A percentile compares a stretch with the other conserved stretches of the same genome.
Evolutionary conservation across 805 yeast genomes (phyloP).

Genomic region (Isabelozyma gotoi): DNA sequence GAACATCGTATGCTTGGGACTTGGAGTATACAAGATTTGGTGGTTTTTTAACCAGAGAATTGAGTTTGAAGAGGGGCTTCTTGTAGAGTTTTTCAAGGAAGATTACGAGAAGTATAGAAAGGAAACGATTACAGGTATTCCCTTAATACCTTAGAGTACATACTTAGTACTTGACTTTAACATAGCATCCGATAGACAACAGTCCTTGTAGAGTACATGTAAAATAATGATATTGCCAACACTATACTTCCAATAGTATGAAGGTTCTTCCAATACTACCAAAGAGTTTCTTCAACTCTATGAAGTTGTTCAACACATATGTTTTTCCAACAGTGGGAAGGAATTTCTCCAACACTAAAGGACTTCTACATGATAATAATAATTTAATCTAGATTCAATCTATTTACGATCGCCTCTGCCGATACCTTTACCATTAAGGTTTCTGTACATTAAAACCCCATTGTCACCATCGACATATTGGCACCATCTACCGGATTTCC

Average conservation of each 20-base stretch:
- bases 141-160: slow-evolving; percentile 36
- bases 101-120: slow-evolving; percentile 56
- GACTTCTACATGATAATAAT: no score
- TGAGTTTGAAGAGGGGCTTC: slow-evolving; percentile 62
- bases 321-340: no score
- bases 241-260: no score
- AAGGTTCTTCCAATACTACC: no score
- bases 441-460: slow-evolving; percentile 75
- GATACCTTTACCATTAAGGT: slow-evolving; percentile 52
- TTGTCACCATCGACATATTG: slow-evolving; percentile 73
- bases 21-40: slow-evolving; percentile 61
- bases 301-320: no score
- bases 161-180: not conserved
- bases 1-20: slow-evolving; percentile 58
- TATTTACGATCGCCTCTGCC: slow-evolving; percentile 11
- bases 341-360: no score
- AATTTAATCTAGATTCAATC: no score
- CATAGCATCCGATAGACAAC: slow-evolving; percentile 51
- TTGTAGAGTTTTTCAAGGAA: slow-evolving; percentile 69
- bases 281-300: no score
- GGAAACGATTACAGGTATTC: slow-evolving; percentile 59
- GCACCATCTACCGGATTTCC: slow-evolving; percentile 63
- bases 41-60: slow-evolving; percentile 71
- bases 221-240: no score
- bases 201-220: no score